Percentiles rank a stretch among this genome's conserved stretches.
Conservation (phyloP, 352 stramenopile species). For the Globisporangium cystogenes region DNA sequence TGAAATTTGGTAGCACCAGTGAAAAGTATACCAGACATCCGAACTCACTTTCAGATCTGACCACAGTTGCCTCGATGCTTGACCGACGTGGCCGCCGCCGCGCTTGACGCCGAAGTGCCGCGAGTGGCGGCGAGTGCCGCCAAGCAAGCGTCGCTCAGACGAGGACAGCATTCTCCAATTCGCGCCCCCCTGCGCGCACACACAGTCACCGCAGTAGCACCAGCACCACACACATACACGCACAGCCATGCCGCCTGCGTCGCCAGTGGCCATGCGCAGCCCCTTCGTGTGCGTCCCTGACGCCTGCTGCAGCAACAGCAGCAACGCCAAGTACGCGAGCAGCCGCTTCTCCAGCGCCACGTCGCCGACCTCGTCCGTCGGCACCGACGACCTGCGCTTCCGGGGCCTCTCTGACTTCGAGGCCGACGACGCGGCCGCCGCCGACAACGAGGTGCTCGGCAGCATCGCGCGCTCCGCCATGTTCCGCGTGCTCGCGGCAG, state of each 20-base stretch:
- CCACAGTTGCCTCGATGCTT: background rate
- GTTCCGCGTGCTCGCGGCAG: conserved; percentile 9
- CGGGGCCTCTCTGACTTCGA: background rate
- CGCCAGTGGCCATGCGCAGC: conserved; percentile 3
- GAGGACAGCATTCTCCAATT: background rate
- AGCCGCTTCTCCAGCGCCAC: conserved; percentile 6
- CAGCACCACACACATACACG: background rate
- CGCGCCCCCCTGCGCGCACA: background rate
- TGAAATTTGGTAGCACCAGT: too few species aligned
- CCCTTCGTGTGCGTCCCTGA: conserved; percentile 8
- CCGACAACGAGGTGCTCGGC: conserved; percentile 9
- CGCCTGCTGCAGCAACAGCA: background rate
- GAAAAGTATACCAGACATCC: too few species aligned
- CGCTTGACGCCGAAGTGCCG: too few species aligned
- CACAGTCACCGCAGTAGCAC: background rate
- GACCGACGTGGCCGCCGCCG: too few species aligned
- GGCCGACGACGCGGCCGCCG: background rate
- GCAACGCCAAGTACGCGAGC: background rate
- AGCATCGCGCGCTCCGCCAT: conserved; percentile 9
- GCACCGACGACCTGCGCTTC: background rate
- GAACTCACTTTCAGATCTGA: background rate
- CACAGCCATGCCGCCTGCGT: background rate
- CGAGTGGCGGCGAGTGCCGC: too few species aligned
- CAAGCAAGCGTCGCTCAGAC: too few species aligned
- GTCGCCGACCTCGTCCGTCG: conserved; percentile 4